Percentiles rank a stretch among this genome's conserved stretches.
Conservation (phyloP, 345 rosid species). For the Anacardium occidentale region DNA sequence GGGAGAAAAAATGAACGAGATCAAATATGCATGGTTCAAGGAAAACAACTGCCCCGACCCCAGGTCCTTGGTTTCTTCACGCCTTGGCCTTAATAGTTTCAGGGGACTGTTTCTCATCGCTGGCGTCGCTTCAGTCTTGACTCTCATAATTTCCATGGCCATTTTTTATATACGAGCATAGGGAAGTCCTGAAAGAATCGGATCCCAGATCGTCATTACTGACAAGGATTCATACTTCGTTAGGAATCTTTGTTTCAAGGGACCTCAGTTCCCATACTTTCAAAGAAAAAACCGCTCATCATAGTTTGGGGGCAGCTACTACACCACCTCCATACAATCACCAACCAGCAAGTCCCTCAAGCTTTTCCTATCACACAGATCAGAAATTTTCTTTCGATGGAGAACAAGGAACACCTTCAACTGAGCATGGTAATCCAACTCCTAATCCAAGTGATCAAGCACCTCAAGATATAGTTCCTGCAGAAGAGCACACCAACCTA, state of each 20-base stretch:
- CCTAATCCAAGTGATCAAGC: neutral
- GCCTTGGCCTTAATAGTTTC: constrained; percentile 44
- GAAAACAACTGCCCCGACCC: constrained; percentile 22
- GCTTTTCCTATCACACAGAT: constrained; percentile 6
- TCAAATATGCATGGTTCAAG: constrained; percentile 31
- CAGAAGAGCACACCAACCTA: neutral
- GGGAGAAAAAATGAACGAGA: constrained; percentile 26
- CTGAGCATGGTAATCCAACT: neutral
- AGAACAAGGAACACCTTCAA: constrained; percentile 21
- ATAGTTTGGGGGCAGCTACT: neutral
- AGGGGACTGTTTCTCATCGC: constrained; percentile 39
- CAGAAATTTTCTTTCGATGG: neutral
- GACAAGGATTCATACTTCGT: constrained; percentile 20
- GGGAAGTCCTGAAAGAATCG: neutral
- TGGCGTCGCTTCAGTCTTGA: constrained; percentile 22
- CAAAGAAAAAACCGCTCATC: neutral
- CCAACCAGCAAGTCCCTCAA: constrained; percentile 14
- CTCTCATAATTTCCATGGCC: constrained; percentile 26
- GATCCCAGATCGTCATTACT: constrained; percentile 25
- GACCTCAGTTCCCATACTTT: constrained; percentile 35
- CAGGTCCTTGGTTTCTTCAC: constrained; percentile 24
- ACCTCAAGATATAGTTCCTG: neutral
- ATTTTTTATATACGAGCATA: constrained; percentile 20
- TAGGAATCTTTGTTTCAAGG: constrained; percentile 30
- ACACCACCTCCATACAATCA: constrained; percentile 18